Base-by-base conservation (phyloP, 257 asterid genomes). In the Vinca minor region DNA sequence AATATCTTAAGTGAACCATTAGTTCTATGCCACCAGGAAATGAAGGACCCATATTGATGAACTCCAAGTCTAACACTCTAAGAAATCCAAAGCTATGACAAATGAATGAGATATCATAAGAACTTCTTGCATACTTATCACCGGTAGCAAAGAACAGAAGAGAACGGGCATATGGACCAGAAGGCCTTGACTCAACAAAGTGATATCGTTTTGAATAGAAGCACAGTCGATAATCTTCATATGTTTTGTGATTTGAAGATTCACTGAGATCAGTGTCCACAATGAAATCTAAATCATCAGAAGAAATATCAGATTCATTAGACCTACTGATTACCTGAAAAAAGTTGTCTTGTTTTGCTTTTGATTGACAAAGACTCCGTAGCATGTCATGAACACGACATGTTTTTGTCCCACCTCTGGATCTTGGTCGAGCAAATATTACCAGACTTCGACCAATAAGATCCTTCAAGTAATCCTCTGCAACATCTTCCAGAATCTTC, bases 381-480 rank as follows among this genome's bases (percentile, higher is more conserved):
- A 69, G 38, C 15, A 50, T 18, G 31, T 69, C 68, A 62, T 61
- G 74, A 13, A 70, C 23, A 21, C 46, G 64, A 52, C 74, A 70
- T 12, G 64, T 5, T 69, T 63, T 69, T 8, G 56, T n/a, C 29
- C 62, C 50, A 23, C 70, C 70, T n/a, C 39, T 8, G 12, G 65
- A 61, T 14, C 59, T 25, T 25, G 28, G 34, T 53, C 26, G 28
- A 20, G 59, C 31, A 53, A 53, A 3, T 20, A n/a, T 25, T 12
- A 53, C 59, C 13, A 53, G 5, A 10, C 59, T 53, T 25, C 59
- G 28, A 12, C 31, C 14, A 50, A 50, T 50, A 2, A 50, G 56
- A 6, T 20, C 31, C 4, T 11, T 20, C 56, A 50, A 50, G 56
- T 50, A 50, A 50, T 5, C 14, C 56, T 20, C 56, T 50, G 56